Evolutionary conservation across 805 yeast species (phyloP), one percentile per base, ranked within the genome.

Genomic region (Kodamaea hsintzibuensis): DNA sequence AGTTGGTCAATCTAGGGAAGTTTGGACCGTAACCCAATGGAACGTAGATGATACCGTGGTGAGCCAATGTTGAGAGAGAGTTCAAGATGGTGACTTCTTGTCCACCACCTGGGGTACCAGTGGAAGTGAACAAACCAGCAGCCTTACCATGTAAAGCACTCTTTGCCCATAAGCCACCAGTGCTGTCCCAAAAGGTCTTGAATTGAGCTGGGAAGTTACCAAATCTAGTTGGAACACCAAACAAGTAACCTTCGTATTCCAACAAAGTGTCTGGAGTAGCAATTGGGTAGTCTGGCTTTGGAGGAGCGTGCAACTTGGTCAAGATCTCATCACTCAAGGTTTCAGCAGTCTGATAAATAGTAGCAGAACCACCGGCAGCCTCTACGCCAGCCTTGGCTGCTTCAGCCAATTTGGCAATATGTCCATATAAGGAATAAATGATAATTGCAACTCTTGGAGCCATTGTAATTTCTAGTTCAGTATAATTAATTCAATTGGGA

Each of bases 151-250:
- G 75, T 57, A 88, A 76, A 27, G 84, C 82, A 65, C 95, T 92
- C 19, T 67, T 52, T 48, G 87, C 89, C 96, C 96, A 90, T 62
- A 87, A 76, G 30, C 84, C 84, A 66, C 95, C 95, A 42, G 92
- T 85, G 52, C 83, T 70, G 64, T 88, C 96, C 82, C 88, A 82
- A 78, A 87, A 89, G 14, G 88, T 75, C 70, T 80, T 81, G 80
- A 86, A 81, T 71, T 90, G 96, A 50, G 90, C 87, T 52, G 96
- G 93, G 72, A 80, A 73, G 69, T 79, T 82, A 71, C 97, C 97
- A 68, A 74, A 91, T 73, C 96, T 84, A 52, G 96, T 88, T 64
- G 96, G 96, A 61, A 88, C 71, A 67, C 97, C 97, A 63, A 91
- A 88, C 60, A 91, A 60, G 75, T 87, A 83, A 45, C 92, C 96